phyloP scores from a whole-genome alignment of 768 basidiomycete species.

The Tricholoma saponaceum region DNA sequence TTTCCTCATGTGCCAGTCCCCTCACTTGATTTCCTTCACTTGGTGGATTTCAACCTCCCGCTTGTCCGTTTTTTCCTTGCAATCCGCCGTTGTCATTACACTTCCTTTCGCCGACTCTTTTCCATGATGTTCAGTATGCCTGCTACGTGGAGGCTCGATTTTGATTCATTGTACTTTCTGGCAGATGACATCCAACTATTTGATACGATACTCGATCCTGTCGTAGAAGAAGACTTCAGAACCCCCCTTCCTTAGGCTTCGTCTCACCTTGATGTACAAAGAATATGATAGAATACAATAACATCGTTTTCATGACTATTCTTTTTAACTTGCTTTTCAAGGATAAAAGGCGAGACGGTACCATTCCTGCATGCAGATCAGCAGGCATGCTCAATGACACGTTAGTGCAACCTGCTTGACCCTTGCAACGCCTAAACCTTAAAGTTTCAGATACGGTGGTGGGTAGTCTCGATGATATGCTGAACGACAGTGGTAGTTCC shows the following conservation, averaged over 20 bases:
- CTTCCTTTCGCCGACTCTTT: not conserved
- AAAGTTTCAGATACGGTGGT: too few species aligned
- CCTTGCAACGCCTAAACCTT: too few species aligned
- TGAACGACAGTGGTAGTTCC: too few species aligned
- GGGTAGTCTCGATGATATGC: too few species aligned
- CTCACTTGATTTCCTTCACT: not conserved
- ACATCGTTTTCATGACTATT: not conserved
- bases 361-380: too few species aligned
- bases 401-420: too few species aligned
- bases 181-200: not conserved
- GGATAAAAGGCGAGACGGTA: too few species aligned
- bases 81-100: not conserved
- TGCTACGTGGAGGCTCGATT: not conserved
- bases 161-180: not conserved
- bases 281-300: not conserved
- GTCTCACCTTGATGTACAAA: too few species aligned
- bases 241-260: not conserved
- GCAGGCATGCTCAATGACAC: too few species aligned
- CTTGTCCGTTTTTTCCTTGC: not conserved
- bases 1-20: not conserved
- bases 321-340: too few species aligned
- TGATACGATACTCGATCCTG: not conserved
- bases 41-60: not conserved
- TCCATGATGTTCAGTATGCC: not conserved
- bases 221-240: not conserved